A percentile compares a stretch with the other conserved stretches of the same genome.
phyloP scores from a whole-genome alignment of 2,329 filamentous ascomycete species.

The Ophiostoma montium region DNA sequence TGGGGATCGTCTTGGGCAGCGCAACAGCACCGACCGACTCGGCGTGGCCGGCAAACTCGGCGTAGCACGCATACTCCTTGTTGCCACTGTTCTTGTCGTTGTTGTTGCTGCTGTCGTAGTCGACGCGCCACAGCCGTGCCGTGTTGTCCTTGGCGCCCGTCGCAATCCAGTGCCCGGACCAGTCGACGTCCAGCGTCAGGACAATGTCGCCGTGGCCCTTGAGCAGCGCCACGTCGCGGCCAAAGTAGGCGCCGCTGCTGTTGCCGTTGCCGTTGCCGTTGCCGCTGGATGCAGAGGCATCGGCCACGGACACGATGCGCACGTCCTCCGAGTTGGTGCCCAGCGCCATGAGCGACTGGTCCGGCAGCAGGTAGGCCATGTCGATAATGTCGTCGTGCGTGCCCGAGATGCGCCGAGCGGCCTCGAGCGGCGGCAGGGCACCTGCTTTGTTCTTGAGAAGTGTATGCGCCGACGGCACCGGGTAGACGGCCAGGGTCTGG shows the following conservation, averaged over 20 bases:
- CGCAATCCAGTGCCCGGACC: constrained; percentile 93
- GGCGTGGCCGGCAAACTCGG: constrained; percentile 70
- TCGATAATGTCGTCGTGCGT: constrained; percentile 98
- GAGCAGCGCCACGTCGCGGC: constrained; percentile 72
- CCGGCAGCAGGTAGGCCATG: constrained; percentile 67
- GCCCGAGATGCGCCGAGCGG: constrained; percentile 70
- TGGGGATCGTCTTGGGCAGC: constrained; percentile 56
- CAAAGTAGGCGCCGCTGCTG: constrained; percentile 50
- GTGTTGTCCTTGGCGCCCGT: constrained; percentile 97
- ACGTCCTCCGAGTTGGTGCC: constrained; percentile 94
- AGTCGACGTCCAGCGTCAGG: constrained; percentile 86
- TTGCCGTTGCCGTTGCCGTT: constrained; percentile 13
- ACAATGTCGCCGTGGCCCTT: constrained; percentile 93
- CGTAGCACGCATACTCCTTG: constrained; percentile 42
- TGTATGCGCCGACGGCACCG: constrained; percentile 22
- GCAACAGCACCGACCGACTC: constrained; percentile 87
- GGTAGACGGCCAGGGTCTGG: constrained; percentile 70
- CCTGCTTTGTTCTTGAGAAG: constrained; percentile 13
- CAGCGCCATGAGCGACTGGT: constrained; percentile 70
- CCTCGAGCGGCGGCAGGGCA: constrained; percentile 28
- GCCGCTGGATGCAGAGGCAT: constrained; percentile 11
- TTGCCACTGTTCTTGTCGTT: constrained; percentile 32
- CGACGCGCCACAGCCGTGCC: constrained; percentile 78
- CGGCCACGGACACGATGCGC: constrained; percentile 61
- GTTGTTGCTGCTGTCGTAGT: constrained; percentile 41